phyloP scores from a whole-genome alignment of 768 basidiomycete genomes.

The Lactifluus hygrophoroides region DNA sequence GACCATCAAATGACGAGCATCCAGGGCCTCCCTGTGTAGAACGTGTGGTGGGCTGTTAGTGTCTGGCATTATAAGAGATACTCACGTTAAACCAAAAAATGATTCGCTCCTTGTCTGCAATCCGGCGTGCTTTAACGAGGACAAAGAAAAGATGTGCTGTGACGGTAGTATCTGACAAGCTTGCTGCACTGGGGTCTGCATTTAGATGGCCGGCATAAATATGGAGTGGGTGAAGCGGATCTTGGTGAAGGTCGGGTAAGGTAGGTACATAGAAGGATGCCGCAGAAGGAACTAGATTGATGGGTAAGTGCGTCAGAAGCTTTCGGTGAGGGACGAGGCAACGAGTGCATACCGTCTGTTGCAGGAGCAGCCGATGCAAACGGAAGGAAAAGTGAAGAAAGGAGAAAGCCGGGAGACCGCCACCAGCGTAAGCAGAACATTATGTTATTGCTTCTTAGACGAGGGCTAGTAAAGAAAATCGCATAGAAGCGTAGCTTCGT shows the following conservation, averaged over 20 bases:
- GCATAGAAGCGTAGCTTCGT: not conserved
- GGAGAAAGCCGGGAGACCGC: not conserved
- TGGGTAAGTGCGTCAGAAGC: not conserved
- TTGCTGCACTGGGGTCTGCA: constrained; percentile 57
- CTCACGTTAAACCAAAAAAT: constrained; percentile 97
- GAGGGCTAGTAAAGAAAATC: not conserved
- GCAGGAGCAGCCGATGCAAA: constrained; percentile 15
- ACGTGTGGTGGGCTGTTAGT: not conserved
- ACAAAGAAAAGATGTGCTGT: constrained; percentile 83
- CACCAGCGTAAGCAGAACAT: not conserved
- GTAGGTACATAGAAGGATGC: constrained; percentile 75
- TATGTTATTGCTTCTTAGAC: not conserved
- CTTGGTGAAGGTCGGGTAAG: constrained; percentile 70
- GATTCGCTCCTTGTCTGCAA: constrained; percentile 83
- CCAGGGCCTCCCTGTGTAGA: constrained; percentile 79
- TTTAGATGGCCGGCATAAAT: constrained; percentile 80
- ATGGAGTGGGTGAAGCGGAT: constrained; percentile 59
- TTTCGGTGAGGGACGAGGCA: not conserved
- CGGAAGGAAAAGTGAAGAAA: not conserved
- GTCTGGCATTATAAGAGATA: not conserved
- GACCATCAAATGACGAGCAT: constrained; percentile 93
- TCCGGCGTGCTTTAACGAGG: constrained; percentile 76
- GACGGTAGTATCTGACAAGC: constrained; percentile 47
- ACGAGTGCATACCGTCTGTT: constrained; percentile 14
- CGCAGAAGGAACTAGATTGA: constrained; percentile 58